Percentiles rank a stretch among this genome's conserved stretches.
phyloP scores from a whole-genome alignment of 176 grass and related monocot genomes.

The Lolium multiflorum region DNA sequence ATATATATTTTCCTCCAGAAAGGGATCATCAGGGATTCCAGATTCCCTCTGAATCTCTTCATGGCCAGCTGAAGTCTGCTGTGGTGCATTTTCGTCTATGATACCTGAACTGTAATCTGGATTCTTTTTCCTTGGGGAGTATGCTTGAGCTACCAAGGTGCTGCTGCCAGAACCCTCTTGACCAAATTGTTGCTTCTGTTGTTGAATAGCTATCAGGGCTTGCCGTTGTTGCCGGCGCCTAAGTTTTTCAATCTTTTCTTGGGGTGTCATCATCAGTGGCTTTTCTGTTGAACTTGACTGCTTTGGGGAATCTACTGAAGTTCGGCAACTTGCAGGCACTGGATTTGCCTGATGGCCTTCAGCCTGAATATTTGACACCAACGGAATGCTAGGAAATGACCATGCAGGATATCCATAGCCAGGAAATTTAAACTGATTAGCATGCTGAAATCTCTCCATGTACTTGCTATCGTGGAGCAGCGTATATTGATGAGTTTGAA shows the following conservation, averaged over 20 bases:
- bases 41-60: conserved; percentile 49
- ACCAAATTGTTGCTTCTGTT: conserved; percentile 70
- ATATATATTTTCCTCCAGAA: conserved; percentile 69
- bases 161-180: conserved; percentile 53
- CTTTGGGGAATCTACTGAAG: conserved; percentile 47
- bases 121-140: conserved; percentile 54
- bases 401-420: conserved; percentile 55
- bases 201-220: conserved; percentile 77
- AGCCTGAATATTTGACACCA: conserved; percentile 44
- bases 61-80: conserved; percentile 46
- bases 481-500: conserved; percentile 55
- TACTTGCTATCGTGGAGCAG: conserved; percentile 49
- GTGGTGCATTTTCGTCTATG: conserved; percentile 44
- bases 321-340: conserved; percentile 39
- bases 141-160: conserved; percentile 47
- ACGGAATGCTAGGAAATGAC: conserved; percentile 52
- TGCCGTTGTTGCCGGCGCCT: conserved; percentile 74
- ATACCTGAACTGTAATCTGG: conserved; percentile 55
- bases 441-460: conserved; percentile 49
- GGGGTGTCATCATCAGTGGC: conserved; percentile 65
- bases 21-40: conserved; percentile 58
- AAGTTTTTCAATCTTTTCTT: conserved; percentile 93
- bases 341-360: conserved; percentile 48
- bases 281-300: conserved; percentile 45
- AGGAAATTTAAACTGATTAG: conserved; percentile 59